Base-by-base conservation (phyloP, 2,329 filamentous ascomycete species). In the Nothophoma quercina region DNA sequence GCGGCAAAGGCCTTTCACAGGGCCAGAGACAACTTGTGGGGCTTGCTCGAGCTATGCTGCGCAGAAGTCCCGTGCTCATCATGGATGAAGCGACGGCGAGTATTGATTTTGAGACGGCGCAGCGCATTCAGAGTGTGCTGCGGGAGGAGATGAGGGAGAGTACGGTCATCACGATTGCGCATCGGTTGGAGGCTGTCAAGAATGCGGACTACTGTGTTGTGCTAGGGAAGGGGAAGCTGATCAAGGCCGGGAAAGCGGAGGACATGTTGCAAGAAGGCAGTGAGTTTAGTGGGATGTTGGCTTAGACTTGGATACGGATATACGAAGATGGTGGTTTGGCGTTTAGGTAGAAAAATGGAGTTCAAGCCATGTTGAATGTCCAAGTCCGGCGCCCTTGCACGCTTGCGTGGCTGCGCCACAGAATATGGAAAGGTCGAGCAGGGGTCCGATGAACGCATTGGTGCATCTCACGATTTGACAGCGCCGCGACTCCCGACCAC, bases 81-180 rank as follows among this genome's bases (percentile, higher is more conserved):
- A 78, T 89, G 64, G 86, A 89, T 62, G 86, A 88, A 63, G 85
- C 85, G 2, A 88, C 85, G 2, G 85, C 85, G 2, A 85, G 81
- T 40, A 85, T 88, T 56, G 86, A 88, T 67, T 78, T 80, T 44
- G 83, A 86, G 56, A 88, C 85, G 1, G 83, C 85, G 13, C 75
- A 76, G 62, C 69, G 80, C 52, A 84, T 86, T 36, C 81, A 85
- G 64, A 73, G 75, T 44, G 76, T 85, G 15, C 64, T 86, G 64
- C 74, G 81, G 38, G 81, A 83, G 60, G 83, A 85, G 69, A 76
- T 85, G 77, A 75, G 70, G 40, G 77, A 79, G 51, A 83, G 81
- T 55, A 88, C 86, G 0, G 85, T 88, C 12, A 81, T 88, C 49
- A 86, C 83, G 1, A 85, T 88, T 71, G 86, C 85, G 16, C 86